Evolutionary conservation across 164 flowering plant species (phyloP).

Genomic region (Chimonanthus salicifolius): DNA sequence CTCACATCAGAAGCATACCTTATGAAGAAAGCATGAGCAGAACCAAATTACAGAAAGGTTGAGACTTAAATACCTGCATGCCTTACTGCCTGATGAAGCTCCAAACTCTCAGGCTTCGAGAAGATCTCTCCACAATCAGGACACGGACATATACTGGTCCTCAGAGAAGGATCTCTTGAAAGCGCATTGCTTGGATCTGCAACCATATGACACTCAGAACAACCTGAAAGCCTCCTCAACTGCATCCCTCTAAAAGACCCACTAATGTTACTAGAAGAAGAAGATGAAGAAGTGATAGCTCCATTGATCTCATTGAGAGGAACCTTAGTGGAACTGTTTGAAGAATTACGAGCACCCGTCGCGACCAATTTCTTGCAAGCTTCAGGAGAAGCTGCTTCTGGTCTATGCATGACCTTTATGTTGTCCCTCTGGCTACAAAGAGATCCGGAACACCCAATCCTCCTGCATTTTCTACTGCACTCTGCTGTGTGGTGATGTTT

Average conservation of each 20-base stretch:
- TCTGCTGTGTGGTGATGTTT: slow-evolving; percentile 26
- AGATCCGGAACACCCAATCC: slow-evolving; percentile 69
- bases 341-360: slow-evolving; percentile 18
- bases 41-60: background rate
- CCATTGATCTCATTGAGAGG: slow-evolving; percentile 37
- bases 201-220: slow-evolving; percentile 89
- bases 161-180: slow-evolving; percentile 58
- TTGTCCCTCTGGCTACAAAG: slow-evolving; percentile 49
- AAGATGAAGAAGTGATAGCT: slow-evolving; percentile 25
- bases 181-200: slow-evolving; percentile 72
- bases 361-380: slow-evolving; percentile 38
- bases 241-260: slow-evolving; percentile 66
- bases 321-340: slow-evolving; percentile 44
- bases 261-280: slow-evolving; percentile 28
- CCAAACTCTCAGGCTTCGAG: slow-evolving; percentile 67
- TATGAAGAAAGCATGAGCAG: background rate
- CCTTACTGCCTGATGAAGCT: slow-evolving; percentile 75
- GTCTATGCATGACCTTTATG: slow-evolving; percentile 70
- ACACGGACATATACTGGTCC: slow-evolving; percentile 55
- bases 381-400: slow-evolving; percentile 48
- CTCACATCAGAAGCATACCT: background rate
- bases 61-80: slow-evolving; percentile 64
- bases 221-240: slow-evolving; percentile 71
- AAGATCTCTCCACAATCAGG: slow-evolving; percentile 81
- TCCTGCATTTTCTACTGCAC: slow-evolving; percentile 47